Evolutionary conservation across 2,329 filamentous ascomycete genomes (phyloP).

Genomic region (Anisogramma anomala): DNA sequence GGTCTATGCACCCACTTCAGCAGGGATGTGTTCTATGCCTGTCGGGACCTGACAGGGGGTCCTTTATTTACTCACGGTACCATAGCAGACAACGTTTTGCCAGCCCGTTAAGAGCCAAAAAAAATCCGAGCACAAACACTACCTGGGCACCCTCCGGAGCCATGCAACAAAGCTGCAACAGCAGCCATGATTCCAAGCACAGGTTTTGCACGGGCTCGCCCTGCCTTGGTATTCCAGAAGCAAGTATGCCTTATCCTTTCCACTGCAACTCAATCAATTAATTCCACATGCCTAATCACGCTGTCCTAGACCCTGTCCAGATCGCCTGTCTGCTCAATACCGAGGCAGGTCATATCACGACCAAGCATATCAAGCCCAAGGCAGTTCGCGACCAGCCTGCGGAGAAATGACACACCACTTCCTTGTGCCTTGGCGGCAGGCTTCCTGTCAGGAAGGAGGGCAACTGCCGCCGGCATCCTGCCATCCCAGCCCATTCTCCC

Average conservation of each 20-base stretch:
- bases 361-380: conserved; percentile 12
- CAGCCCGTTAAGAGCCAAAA: too few relatives aligned
- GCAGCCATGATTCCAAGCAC: conserved; percentile 42
- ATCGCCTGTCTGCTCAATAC: conserved; percentile 12
- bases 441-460: conserved; percentile 14
- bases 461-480: conserved; percentile 14
- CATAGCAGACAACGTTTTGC: too few relatives aligned
- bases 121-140: too few relatives aligned
- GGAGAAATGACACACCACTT: conserved; percentile 11
- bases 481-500: conserved; percentile 14
- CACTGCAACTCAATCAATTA: neutral
- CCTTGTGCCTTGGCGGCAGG: neutral
- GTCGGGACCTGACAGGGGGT: too few relatives aligned
- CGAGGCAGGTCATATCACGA: conserved; percentile 2
- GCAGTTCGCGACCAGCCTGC: conserved; percentile 22
- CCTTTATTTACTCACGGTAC: too few relatives aligned
- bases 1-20: too few relatives aligned
- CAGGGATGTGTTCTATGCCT: too few relatives aligned
- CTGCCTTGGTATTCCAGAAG: conserved; percentile 30
- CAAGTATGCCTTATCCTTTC: conserved; percentile 20
- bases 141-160: too few relatives aligned
- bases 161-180: conserved; percentile 10
- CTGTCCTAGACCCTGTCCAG: conserved; percentile 10
- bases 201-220: conserved; percentile 37
- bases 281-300: neutral